phyloP scores from a whole-genome alignment of 495 filamentous ascomycete genomes.

The Penicillium odoratum region DNA sequence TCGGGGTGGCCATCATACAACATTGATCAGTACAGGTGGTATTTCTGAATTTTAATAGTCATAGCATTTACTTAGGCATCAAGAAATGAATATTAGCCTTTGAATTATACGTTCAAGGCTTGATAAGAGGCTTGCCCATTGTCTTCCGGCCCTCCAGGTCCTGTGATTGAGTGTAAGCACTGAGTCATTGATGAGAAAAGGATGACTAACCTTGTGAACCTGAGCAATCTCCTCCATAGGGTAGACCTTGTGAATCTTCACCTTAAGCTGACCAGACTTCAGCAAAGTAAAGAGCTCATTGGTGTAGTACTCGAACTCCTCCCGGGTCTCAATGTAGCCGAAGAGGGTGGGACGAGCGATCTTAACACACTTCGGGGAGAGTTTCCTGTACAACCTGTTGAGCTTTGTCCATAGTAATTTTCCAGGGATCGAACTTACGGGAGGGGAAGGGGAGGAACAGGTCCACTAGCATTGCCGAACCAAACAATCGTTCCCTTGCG shows the following conservation, averaged over 20 bases:
- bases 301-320: slow-evolving; percentile 72
- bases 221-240: slow-evolving; percentile 71
- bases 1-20: not conserved
- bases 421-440: slow-evolving; percentile 39
- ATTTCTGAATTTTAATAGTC: not conserved
- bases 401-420: not conserved
- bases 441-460: slow-evolving; percentile 74
- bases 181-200: not conserved
- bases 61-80: slow-evolving; percentile 2
- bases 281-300: slow-evolving; percentile 76
- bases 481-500: slow-evolving; percentile 80
- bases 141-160: slow-evolving; percentile 84
- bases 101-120: slow-evolving; percentile 24
- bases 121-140: slow-evolving; percentile 67
- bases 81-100: not conserved
- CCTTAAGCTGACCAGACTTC: slow-evolving; percentile 63
- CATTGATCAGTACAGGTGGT: not conserved
- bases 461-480: slow-evolving; percentile 88
- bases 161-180: slow-evolving; percentile 23
- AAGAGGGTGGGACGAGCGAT: slow-evolving; percentile 74
- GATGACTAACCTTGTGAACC: slow-evolving; percentile 60
- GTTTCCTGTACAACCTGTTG: slow-evolving; percentile 28
- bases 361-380: slow-evolving; percentile 80
- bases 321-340: slow-evolving; percentile 70
- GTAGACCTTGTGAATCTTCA: slow-evolving; percentile 79